Conservation (phyloP, 495 filamentous ascomycete genomes). For the Lasiosphaeriaceae sp. region DNA sequence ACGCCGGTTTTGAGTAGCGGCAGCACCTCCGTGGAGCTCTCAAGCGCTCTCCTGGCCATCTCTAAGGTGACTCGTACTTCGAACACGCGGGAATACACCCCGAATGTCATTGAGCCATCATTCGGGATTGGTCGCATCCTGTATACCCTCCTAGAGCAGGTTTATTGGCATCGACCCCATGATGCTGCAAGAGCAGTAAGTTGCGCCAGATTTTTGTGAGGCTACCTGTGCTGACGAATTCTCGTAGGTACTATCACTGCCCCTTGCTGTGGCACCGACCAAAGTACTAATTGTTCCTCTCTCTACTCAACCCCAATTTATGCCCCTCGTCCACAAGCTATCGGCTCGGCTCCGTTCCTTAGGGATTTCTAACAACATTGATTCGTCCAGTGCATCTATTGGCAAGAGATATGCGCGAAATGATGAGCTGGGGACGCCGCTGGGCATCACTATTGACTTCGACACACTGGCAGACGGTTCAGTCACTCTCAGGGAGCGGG, state of each 20-base stretch:
- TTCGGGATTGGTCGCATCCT: slow-evolving; percentile 69
- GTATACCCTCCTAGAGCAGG: slow-evolving; percentile 32
- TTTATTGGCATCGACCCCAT: slow-evolving; percentile 46
- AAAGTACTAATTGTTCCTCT: slow-evolving; percentile 68
- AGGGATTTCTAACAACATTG: slow-evolving; percentile 56
- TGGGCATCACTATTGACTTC: slow-evolving; percentile 68
- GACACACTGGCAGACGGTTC: slow-evolving; percentile 64
- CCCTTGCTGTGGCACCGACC: slow-evolving; percentile 60
- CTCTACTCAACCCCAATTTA: slow-evolving; percentile 56
- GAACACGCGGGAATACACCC: slow-evolving; percentile 58
- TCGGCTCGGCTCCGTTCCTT: slow-evolving; percentile 40
- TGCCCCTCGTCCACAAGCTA: slow-evolving; percentile 49
- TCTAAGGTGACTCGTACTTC: slow-evolving; percentile 49
- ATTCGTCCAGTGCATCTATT: slow-evolving; percentile 64
- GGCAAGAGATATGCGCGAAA: slow-evolving; percentile 66
- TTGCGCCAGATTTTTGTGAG: background rate
- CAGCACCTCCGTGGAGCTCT: slow-evolving; percentile 57
- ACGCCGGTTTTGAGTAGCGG: slow-evolving; percentile 51
- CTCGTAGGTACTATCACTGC: slow-evolving; percentile 61
- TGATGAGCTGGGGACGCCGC: slow-evolving; percentile 63
- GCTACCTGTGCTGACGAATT: background rate
- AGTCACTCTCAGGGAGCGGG: slow-evolving; percentile 65
- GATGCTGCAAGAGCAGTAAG: slow-evolving; percentile 64
- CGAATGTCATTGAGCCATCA: slow-evolving; percentile 69
- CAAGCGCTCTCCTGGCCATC: slow-evolving; percentile 54